phyloP scores from a whole-genome alignment of 164 flowering plant genomes.

The Umbellularia californica region DNA sequence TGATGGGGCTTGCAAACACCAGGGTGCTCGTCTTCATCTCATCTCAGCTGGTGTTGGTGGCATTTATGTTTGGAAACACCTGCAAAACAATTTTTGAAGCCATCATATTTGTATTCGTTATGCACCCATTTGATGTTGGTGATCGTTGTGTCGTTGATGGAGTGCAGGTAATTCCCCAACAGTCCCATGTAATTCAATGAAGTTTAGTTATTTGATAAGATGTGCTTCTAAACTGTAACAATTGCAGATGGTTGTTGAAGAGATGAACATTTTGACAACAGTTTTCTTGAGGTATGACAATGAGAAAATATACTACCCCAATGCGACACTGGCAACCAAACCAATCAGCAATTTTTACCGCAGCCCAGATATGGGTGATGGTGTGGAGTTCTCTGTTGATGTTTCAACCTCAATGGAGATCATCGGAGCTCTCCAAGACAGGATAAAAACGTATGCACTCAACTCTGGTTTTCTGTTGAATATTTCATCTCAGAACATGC shows the following conservation, averaged over 20 bases:
- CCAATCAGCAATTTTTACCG: constrained; percentile 83
- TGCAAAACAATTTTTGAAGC: constrained; percentile 78
- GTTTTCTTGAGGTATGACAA: constrained; percentile 76
- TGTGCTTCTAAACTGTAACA: constrained; percentile 5
- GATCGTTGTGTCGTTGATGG: constrained; percentile 96
- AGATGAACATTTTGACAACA: constrained; percentile 82
- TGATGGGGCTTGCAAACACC: constrained; percentile 69
- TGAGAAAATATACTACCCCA: constrained; percentile 80
- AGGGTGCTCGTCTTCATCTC: constrained; percentile 66
- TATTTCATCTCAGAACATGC: not conserved
- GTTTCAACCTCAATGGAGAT: constrained; percentile 60
- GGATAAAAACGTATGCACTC: constrained; percentile 51
- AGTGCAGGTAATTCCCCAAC: constrained; percentile 52
- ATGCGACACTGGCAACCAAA: constrained; percentile 59
- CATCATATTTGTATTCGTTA: constrained; percentile 80
- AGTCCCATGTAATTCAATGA: not conserved
- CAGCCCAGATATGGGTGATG: constrained; percentile 79
- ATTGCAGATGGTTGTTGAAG: constrained; percentile 83
- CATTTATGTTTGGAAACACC: constrained; percentile 75
- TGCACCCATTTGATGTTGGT: constrained; percentile 96
- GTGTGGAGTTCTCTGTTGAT: constrained; percentile 68
- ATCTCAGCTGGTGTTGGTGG: constrained; percentile 66
- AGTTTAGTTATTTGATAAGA: not conserved
- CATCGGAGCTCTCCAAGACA: constrained; percentile 52
- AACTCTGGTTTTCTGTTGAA: not conserved